A percentile compares a stretch with the other conserved stretches of the same genome.
phyloP scores from a whole-genome alignment of 2,329 filamentous ascomycete genomes.

The Eutypa lata region DNA sequence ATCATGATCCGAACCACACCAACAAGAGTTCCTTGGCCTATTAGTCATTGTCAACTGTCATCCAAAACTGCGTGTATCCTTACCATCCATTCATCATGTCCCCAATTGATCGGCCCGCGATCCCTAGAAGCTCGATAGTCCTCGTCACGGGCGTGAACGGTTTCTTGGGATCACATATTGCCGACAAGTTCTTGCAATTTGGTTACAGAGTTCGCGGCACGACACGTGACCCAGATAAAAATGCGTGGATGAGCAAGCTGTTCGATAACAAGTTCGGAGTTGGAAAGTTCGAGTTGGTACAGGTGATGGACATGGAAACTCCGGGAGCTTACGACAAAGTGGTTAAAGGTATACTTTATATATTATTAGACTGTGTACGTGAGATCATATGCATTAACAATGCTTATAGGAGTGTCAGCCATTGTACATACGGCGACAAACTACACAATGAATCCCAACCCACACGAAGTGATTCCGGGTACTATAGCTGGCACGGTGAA shows the following conservation, averaged over 20 bases:
- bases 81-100: too few relatives aligned
- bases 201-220: constrained; percentile 44
- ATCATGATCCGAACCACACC: too few relatives aligned
- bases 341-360: too few relatives aligned
- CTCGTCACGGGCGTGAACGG: constrained; percentile 42
- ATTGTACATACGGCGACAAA: constrained; percentile 17
- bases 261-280: constrained; percentile 17
- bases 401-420: too few relatives aligned
- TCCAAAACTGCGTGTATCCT: too few relatives aligned
- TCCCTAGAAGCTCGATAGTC: constrained; percentile 25
- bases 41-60: too few relatives aligned
- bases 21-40: too few relatives aligned
- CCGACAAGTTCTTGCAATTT: constrained; percentile 32
- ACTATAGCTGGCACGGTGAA: constrained; percentile 10
- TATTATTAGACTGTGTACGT: too few relatives aligned
- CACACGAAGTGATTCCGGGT: constrained; percentile 10
- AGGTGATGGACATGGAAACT: constrained; percentile 12
- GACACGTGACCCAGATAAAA: constrained; percentile 9
- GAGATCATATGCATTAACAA: too few relatives aligned
- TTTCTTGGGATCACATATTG: constrained; percentile 37
- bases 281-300: constrained; percentile 13
- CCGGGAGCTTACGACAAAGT: constrained; percentile 11
- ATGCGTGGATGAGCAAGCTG: constrained; percentile 13
- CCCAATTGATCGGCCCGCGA: neutral
- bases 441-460: constrained; percentile 11